Percentiles rank a stretch among this genome's conserved stretches.
These are phyloP conservation scores for Articulospora tetracladia DNA, from an alignment of 495 filamentous ascomycete genomes.

Conservation along the genomic window DNA sequence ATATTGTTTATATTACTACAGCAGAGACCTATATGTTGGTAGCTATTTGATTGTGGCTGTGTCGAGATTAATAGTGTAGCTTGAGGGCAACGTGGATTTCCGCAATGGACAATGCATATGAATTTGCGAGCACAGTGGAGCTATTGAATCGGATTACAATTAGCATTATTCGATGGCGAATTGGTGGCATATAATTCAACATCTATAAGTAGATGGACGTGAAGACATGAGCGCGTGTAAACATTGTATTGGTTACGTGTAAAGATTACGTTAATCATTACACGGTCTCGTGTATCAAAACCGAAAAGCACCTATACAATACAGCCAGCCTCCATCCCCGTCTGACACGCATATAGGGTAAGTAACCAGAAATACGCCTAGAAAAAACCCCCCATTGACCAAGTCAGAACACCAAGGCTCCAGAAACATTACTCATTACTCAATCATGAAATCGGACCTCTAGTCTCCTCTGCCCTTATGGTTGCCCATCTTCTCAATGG, in stretches of 20 bases:
- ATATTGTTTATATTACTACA: no score
- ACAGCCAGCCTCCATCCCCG: background rate
- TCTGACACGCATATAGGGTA: background rate
- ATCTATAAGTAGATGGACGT: no score
- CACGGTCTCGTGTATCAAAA: background rate
- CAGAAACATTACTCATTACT: background rate
- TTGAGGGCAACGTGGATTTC: no score
- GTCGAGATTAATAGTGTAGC: no score
- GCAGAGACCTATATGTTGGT: no score
- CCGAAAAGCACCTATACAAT: background rate
- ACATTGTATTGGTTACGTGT: background rate
- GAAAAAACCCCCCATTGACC: background rate
- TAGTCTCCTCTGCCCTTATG: conserved; percentile 29
- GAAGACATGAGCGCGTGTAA: no score
- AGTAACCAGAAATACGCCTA: background rate
- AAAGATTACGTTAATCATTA: background rate
- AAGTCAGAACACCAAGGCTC: background rate
- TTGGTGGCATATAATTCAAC: no score
- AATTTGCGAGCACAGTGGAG: no score
- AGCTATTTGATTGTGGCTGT: no score
- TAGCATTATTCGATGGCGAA: no score
- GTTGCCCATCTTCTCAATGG: conserved; percentile 66
- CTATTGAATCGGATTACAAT: no score
- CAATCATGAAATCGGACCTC: background rate
- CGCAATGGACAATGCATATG: no score